Evolutionary conservation across 768 basidiomycete genomes (phyloP).

Genomic region (Galerina sulciceps): DNA sequence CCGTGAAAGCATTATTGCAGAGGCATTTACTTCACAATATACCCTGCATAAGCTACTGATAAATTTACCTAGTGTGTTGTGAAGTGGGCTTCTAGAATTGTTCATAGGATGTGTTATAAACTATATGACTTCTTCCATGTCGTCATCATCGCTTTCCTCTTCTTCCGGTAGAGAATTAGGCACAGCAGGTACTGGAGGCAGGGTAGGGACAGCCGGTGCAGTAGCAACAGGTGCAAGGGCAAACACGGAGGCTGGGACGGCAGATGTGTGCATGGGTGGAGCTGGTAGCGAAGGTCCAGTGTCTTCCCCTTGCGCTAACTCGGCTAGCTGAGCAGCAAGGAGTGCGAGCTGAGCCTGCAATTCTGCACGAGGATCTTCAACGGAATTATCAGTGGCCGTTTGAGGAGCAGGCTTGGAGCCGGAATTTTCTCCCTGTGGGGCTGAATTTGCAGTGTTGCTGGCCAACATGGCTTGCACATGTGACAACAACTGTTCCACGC

Average conservation of each 20-base stretch:
- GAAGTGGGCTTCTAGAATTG: too few relatives aligned
- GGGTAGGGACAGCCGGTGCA: neutral
- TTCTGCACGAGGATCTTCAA: constrained; percentile 53
- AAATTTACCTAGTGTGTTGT: too few relatives aligned
- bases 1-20: too few relatives aligned
- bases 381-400: constrained; percentile 8
- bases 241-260: neutral
- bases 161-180: constrained; percentile 26
- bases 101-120: neutral
- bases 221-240: constrained; percentile 2
- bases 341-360: constrained; percentile 76
- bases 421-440: too few relatives aligned
- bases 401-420: neutral
- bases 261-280: constrained; percentile 7
- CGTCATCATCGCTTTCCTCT: constrained; percentile 40
- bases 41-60: too few relatives aligned
- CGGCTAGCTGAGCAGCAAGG: constrained; percentile 72
- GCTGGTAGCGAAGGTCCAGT: constrained; percentile 13
- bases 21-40: too few relatives aligned
- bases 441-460: constrained; percentile 10
- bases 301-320: constrained; percentile 57
- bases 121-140: constrained; percentile 51
- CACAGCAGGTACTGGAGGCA: constrained; percentile 8
- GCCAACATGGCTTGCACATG: constrained; percentile 33
- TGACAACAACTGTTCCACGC: constrained; percentile 30